A percentile compares a stretch with the other conserved stretches of the same genome.
Evolutionary conservation across 2,329 filamentous ascomycete species (phyloP).

Genomic region (Juglanconis sp.): DNA sequence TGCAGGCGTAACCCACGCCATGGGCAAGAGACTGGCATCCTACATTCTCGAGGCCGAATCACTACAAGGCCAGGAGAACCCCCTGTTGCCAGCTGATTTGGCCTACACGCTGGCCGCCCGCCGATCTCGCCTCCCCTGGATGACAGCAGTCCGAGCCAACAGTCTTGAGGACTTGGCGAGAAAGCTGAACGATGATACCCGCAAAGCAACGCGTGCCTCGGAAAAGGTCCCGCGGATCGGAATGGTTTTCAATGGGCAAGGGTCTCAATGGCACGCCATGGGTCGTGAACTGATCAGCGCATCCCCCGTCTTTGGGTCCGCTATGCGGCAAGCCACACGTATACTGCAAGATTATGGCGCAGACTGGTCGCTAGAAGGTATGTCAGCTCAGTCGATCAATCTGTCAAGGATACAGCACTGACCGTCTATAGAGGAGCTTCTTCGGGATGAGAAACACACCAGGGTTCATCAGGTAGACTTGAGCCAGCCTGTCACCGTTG

Average conservation of each 20-base stretch:
- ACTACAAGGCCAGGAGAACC: too few species aligned
- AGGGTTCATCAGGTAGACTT: conserved; percentile 31
- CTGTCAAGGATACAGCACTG: neutral
- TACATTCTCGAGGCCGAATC: too few species aligned
- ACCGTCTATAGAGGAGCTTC: conserved; percentile 15
- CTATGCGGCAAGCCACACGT: conserved; percentile 18
- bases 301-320: conserved; percentile 20
- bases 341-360: conserved; percentile 22
- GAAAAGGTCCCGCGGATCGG: neutral
- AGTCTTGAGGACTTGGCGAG: neutral
- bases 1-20: too few species aligned
- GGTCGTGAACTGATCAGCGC: conserved; percentile 21
- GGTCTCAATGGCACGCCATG: conserved; percentile 30
- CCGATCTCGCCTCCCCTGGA: conserved; percentile 17
- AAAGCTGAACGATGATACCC: neutral
- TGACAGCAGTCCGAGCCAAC: conserved; percentile 1
- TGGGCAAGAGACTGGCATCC: too few species aligned
- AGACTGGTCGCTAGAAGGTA: conserved; percentile 21
- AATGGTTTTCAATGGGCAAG: conserved; percentile 33
- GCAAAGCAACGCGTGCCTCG: neutral
- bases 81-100: conserved; percentile 11
- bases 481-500: conserved; percentile 39
- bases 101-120: conserved; percentile 20
- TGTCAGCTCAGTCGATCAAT: too few species aligned
- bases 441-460: conserved; percentile 16